phyloP scores from a whole-genome alignment of 2,329 filamentous ascomycete genomes.

The Colletotrichum coccodes region DNA sequence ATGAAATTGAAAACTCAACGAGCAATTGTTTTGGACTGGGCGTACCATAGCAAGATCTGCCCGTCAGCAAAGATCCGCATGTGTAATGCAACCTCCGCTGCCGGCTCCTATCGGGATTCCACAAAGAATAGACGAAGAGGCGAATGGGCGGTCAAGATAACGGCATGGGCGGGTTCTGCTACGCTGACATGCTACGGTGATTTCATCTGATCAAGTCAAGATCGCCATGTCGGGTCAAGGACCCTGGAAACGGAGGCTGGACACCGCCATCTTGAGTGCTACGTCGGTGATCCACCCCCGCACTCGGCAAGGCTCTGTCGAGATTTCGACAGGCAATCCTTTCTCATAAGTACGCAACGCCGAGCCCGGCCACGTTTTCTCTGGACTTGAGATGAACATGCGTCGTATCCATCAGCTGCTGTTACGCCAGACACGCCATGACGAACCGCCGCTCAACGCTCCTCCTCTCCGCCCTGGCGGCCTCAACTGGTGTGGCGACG shows the following conservation, averaged over 20 bases:
- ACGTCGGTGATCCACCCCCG: background rate
- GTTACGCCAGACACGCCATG: background rate
- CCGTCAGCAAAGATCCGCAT: background rate
- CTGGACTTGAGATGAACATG: background rate
- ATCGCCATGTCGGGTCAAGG: conserved; percentile 2
- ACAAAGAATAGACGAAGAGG: background rate
- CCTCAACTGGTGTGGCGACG: background rate
- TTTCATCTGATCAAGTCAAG: background rate
- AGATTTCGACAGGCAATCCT: background rate
- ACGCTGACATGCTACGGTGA: conserved; percentile 2
- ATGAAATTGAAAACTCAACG: background rate
- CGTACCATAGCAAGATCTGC: background rate
- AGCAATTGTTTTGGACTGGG: background rate
- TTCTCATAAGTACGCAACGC: background rate
- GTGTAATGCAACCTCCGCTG: background rate
- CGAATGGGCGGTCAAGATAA: background rate
- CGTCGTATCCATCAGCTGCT: background rate
- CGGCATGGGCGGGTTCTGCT: background rate
- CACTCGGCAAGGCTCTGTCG: background rate
- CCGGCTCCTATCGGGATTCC: background rate
- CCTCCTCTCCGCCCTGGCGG: background rate
- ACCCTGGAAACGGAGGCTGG: background rate
- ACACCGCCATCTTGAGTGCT: background rate
- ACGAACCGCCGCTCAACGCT: background rate
- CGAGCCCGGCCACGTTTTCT: background rate